These are phyloP conservation scores for Mortierella sp. DNA, from an alignment of 371 early-diverging fungal species.

Conservation along the genomic window DNA sequence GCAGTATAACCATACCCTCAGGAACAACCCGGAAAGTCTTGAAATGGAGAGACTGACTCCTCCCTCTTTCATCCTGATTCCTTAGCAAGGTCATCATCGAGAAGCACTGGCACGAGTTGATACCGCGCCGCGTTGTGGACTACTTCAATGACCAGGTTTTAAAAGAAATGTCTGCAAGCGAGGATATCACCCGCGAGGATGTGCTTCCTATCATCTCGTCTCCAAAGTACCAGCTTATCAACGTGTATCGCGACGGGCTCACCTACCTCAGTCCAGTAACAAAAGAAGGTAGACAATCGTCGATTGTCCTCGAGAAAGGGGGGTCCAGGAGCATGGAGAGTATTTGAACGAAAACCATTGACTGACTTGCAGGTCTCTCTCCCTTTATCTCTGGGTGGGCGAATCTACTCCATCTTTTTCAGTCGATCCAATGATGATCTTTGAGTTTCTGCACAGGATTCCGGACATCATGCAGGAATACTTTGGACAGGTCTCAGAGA, in stretches of 20 bases:
- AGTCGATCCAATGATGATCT: constrained; percentile 88
- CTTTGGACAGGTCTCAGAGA: constrained; percentile 82
- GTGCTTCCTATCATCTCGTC: constrained; percentile 74
- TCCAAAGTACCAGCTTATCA: constrained; percentile 74
- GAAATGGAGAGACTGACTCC: constrained; percentile 1
- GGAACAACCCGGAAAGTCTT: neutral
- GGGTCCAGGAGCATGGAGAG: too few relatives aligned
- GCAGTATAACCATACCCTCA: neutral
- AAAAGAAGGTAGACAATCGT: constrained; percentile 70
- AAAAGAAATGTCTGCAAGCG: constrained; percentile 63
- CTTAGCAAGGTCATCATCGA: constrained; percentile 86
- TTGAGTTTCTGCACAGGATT: constrained; percentile 88
- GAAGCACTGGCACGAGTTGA: constrained; percentile 86
- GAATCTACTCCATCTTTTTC: too few relatives aligned
- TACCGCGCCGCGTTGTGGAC: constrained; percentile 77
- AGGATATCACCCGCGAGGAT: constrained; percentile 66
- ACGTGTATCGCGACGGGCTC: constrained; percentile 74
- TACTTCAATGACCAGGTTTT: constrained; percentile 71
- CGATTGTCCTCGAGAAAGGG: neutral
- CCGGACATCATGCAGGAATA: constrained; percentile 84
- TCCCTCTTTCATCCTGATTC: constrained; percentile 10
- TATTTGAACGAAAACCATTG: neutral
- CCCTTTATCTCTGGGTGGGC: too few relatives aligned
- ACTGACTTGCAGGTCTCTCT: neutral
- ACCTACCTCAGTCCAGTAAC: constrained; percentile 79